Conservation (phyloP, 257 asterid species). For the Solanum paucissectum region DNA sequence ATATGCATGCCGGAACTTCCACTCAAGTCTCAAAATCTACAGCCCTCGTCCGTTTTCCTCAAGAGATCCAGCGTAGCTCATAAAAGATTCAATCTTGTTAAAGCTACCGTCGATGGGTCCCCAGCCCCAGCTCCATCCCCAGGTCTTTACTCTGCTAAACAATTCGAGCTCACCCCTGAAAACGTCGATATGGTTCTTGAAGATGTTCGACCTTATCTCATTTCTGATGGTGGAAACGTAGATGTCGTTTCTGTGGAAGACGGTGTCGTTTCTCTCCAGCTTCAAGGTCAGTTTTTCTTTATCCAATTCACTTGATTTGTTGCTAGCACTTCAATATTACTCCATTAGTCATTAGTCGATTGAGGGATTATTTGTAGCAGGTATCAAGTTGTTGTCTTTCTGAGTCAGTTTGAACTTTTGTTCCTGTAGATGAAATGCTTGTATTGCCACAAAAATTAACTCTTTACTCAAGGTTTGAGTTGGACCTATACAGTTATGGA, state of each 20-base stretch:
- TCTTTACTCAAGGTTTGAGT: neutral
- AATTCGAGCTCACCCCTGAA: conserved; percentile 57
- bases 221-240: conserved; percentile 87
- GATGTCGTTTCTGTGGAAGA: conserved; percentile 70
- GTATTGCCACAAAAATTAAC: neutral
- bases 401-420: neutral
- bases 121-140: conserved; percentile 27
- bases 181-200: conserved; percentile 86
- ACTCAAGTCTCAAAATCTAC: neutral
- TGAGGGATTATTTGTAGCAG: neutral
- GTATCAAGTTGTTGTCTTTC: neutral
- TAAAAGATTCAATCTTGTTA: conserved; percentile 12
- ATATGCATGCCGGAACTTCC: neutral
- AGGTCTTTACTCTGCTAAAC: conserved; percentile 67
- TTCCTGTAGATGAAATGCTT: neutral
- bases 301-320: neutral
- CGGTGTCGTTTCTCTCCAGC: conserved; percentile 80
- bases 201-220: conserved; percentile 81
- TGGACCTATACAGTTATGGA: neutral
- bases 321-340: neutral
- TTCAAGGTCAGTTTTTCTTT: conserved; percentile 41
- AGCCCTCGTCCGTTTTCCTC: neutral
- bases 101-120: conserved; percentile 33
- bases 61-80: conserved; percentile 1
- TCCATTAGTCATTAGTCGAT: neutral